phyloP scores from a whole-genome alignment of 441 rosid species.

The Pelargonium cotyledonis region DNA sequence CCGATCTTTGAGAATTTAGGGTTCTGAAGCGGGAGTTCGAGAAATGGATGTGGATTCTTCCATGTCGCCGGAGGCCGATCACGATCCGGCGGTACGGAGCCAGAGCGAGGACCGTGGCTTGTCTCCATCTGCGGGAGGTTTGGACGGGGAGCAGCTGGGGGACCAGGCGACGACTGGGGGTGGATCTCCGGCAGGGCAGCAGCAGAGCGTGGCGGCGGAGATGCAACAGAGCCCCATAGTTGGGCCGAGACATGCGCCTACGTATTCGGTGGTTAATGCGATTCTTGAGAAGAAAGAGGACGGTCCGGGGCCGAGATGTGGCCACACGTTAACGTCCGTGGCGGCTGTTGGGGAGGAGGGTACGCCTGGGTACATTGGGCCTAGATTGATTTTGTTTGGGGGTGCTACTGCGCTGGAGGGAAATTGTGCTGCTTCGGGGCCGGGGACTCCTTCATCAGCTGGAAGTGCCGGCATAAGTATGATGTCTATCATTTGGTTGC shows the following conservation, averaged over 20 bases:
- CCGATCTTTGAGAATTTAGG: conserved; percentile 51
- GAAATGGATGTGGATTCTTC: conserved; percentile 76
- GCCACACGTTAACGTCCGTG: conserved; percentile 89
- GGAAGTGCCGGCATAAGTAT: conserved; percentile 95
- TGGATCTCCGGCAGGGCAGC: conserved; percentile 39
- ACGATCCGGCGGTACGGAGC: conserved; percentile 34
- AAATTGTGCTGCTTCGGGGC: conserved; percentile 71
- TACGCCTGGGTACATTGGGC: conserved; percentile 66
- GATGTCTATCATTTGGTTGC: conserved; percentile 25
- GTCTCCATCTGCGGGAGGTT: conserved; percentile 23
- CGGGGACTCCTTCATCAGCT: conserved; percentile 64
- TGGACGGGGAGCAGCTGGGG: conserved; percentile 50
- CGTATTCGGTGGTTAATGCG: conserved; percentile 74
- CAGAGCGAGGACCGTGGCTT: conserved; percentile 21
- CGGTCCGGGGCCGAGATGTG: conserved; percentile 94
- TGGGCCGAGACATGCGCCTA: conserved; percentile 86
- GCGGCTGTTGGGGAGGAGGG: conserved; percentile 96
- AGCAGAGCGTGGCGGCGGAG: conserved; percentile 19
- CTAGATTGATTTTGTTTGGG: conserved; percentile 82
- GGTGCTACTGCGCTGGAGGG: conserved; percentile 99
- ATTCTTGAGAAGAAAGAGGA: conserved; percentile 81
- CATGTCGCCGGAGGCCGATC: conserved; percentile 63
- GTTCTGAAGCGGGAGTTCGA: conserved; percentile 21
- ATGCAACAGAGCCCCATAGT: conserved; percentile 54
- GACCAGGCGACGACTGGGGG: conserved; percentile 24